These are phyloP conservation scores for Mycena sp. DNA, from an alignment of 1,284 basidiomycete genomes.

Conservation along the genomic window DNA sequence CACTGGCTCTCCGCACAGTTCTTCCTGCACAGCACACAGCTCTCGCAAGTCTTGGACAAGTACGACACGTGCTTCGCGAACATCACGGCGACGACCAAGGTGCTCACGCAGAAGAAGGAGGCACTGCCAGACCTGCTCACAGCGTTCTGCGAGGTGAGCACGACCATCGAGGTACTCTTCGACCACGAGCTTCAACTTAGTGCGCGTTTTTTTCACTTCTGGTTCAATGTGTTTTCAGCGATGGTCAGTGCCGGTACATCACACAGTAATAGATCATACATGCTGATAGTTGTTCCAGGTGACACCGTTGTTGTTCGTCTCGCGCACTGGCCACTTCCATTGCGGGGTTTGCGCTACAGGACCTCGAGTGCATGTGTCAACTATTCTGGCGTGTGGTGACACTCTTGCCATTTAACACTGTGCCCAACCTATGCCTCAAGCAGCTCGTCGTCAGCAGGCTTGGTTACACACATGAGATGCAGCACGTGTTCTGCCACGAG, in stretches of 20 bases:
- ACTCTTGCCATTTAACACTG: slow-evolving; percentile 56
- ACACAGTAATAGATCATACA: slow-evolving; percentile 1
- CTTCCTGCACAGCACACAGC: too few species aligned
- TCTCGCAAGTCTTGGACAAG: too few species aligned
- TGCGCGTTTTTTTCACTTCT: slow-evolving; percentile 78
- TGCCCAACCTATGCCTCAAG: too few species aligned
- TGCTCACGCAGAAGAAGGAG: too few species aligned
- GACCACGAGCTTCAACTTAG: slow-evolving; percentile 69
- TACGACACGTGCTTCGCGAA: too few species aligned
- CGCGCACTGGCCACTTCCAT: slow-evolving; percentile 60
- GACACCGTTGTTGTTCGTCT: slow-evolving; percentile 68
- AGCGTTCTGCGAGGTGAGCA: slow-evolving; percentile 73
- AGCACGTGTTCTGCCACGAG: too few species aligned
- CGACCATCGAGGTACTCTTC: slow-evolving; percentile 66
- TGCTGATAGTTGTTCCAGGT: slow-evolving; percentile 53
- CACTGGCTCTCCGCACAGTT: too few species aligned
- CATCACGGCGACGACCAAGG: too few species aligned
- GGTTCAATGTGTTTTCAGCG: slow-evolving; percentile 82
- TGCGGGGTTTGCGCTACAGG: slow-evolving; percentile 60
- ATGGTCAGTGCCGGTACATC: slow-evolving; percentile 62
- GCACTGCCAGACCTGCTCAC: slow-evolving; percentile 67
- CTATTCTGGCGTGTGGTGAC: slow-evolving; percentile 58
- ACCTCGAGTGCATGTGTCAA: slow-evolving; percentile 56
- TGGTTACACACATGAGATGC: too few species aligned
- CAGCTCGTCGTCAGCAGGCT: too few species aligned